phyloP scores from a whole-genome alignment of 805 yeast species.

The Debaryomyces castellii region DNA sequence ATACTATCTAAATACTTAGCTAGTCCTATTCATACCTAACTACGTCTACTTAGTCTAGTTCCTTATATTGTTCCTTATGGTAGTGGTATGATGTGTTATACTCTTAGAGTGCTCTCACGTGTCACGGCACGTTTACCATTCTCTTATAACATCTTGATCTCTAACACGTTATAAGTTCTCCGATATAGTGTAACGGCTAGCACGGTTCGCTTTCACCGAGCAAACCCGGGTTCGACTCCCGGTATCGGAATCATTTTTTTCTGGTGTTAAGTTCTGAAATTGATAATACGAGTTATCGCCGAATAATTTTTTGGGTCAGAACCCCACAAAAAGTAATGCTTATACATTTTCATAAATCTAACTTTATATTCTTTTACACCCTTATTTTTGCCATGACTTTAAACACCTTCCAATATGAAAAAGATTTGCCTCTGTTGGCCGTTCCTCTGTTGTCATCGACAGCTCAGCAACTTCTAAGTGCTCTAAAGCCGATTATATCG shows the following conservation, averaged over 20 bases:
- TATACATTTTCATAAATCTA: not conserved
- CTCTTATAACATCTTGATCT: not conserved
- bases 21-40: too few species aligned
- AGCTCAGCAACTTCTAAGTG: constrained; percentile 49
- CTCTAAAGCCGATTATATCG: constrained; percentile 60
- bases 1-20: too few species aligned
- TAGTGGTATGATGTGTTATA: not conserved
- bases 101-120: not conserved
- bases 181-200: constrained; percentile 55
- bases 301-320: not conserved
- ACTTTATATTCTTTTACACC: too few species aligned
- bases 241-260: constrained; percentile 59
- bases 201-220: constrained; percentile 57
- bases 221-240: constrained; percentile 82
- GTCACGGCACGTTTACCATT: not conserved
- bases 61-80: too few species aligned
- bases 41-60: too few species aligned
- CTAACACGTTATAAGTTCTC: constrained; percentile 14
- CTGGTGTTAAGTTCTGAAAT: not conserved
- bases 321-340: not conserved
- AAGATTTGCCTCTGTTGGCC: constrained; percentile 55
- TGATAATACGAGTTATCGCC: not conserved
- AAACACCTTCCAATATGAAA: constrained; percentile 41
- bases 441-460: constrained; percentile 58
- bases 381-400: constrained; percentile 3